Conservation (phyloP, 148 eudicot genomes). For the Beta vulgaris region DNA sequence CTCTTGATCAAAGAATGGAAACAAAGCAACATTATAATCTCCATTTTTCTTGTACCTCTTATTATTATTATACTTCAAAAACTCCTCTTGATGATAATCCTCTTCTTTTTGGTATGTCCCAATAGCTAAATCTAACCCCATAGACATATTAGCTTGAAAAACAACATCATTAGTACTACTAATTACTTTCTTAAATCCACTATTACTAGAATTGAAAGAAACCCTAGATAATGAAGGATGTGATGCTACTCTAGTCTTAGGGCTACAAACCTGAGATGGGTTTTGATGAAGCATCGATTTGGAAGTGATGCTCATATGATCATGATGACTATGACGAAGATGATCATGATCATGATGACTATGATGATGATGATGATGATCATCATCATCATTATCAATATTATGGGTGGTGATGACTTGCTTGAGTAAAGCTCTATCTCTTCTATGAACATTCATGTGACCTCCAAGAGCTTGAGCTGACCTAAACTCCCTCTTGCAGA, state of each 20-base stretch:
- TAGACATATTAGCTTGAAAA: constrained; percentile 22
- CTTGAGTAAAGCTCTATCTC: constrained; percentile 66
- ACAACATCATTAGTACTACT: neutral
- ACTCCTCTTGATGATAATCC: neutral
- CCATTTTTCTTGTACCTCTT: constrained; percentile 46
- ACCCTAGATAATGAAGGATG: constrained; percentile 12
- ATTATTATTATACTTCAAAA: constrained; percentile 28
- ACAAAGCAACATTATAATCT: constrained; percentile 12
- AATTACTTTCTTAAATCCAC: constrained; percentile 17
- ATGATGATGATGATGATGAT: neutral
- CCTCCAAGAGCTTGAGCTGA: constrained; percentile 87
- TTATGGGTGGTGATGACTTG: constrained; percentile 24
- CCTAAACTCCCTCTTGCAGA: constrained; percentile 57
- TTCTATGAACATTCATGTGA: constrained; percentile 76
- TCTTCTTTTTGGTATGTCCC: constrained; percentile 6
- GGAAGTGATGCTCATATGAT: constrained; percentile 1
- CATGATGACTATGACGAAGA: neutral
- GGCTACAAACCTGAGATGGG: constrained; percentile 13
- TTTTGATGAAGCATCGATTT: constrained; percentile 5
- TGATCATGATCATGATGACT: neutral
- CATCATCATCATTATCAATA: neutral
- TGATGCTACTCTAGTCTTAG: constrained; percentile 22
- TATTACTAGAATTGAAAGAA: constrained; percentile 8
- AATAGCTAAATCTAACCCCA: constrained; percentile 31
- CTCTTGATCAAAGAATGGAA: constrained; percentile 22